Percentiles rank a stretch among this genome's conserved stretches.
Evolutionary conservation across 805 yeast species (phyloP).

Genomic region (Brettanomyces naardenensis): DNA sequence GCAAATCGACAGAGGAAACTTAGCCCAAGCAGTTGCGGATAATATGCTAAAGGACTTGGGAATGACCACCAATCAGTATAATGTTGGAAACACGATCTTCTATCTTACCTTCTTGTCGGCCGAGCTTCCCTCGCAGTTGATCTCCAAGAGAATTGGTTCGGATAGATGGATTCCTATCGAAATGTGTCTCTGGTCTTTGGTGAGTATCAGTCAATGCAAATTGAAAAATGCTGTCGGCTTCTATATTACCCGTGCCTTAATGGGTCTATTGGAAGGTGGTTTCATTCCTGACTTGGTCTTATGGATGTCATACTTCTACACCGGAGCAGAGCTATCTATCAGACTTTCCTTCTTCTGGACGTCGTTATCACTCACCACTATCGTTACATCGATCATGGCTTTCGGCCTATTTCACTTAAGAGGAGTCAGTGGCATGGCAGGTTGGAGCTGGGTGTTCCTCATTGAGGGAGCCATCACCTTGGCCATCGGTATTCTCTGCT

Average conservation of each 20-base stretch:
- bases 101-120: slow-evolving; percentile 44
- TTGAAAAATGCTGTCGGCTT: slow-evolving; percentile 35
- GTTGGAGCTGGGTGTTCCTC: slow-evolving; percentile 63
- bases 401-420: slow-evolving; percentile 47
- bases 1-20: slow-evolving; percentile 51
- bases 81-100: slow-evolving; percentile 49
- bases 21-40: slow-evolving; percentile 49
- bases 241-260: slow-evolving; percentile 38
- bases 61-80: slow-evolving; percentile 50
- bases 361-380: slow-evolving; percentile 40
- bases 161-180: slow-evolving; percentile 57
- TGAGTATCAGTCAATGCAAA: slow-evolving; percentile 44
- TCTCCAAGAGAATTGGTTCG: slow-evolving; percentile 57
- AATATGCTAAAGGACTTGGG: slow-evolving; percentile 43
- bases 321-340: slow-evolving; percentile 46
- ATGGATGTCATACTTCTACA: slow-evolving; percentile 64
- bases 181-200: slow-evolving; percentile 47
- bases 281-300: slow-evolving; percentile 57
- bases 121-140: slow-evolving; percentile 59
- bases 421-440: slow-evolving; percentile 34
- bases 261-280: slow-evolving; percentile 59
- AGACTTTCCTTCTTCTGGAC: slow-evolving; percentile 56
- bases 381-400: slow-evolving; percentile 35
- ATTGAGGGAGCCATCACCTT: slow-evolving; percentile 57
- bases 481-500: slow-evolving; percentile 35